phyloP scores from a whole-genome alignment of 805 yeast species.

The Kodamaea jinghongensis region DNA sequence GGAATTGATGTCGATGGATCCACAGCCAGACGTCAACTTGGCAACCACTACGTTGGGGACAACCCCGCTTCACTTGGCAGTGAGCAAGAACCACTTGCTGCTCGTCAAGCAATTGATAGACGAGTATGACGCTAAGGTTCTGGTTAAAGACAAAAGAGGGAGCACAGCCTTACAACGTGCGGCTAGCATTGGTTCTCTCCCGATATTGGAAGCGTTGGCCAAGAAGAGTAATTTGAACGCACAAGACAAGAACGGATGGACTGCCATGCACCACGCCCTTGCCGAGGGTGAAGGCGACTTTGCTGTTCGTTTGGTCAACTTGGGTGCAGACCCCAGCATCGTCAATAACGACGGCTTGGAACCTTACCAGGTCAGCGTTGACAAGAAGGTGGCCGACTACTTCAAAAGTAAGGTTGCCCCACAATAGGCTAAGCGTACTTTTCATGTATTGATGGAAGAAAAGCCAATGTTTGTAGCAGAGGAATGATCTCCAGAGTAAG shows the following conservation, averaged over 20 bases:
- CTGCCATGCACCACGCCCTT: conserved; percentile 83
- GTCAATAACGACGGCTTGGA: conserved; percentile 51
- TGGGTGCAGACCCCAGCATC: conserved; percentile 62
- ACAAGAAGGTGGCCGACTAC: conserved; percentile 28
- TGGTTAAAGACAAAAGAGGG: conserved; percentile 64
- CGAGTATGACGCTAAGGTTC: conserved; percentile 56
- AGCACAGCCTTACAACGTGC: conserved; percentile 80
- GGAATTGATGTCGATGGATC: conserved; percentile 41
- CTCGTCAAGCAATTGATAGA: conserved; percentile 53
- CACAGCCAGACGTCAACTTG: conserved; percentile 57
- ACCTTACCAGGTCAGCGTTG: conserved; percentile 35
- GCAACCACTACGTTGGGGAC: conserved; percentile 65
- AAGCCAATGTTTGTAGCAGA: too few species aligned
- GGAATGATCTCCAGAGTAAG: too few species aligned
- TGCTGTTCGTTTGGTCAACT: conserved; percentile 56
- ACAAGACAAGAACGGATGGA: conserved; percentile 73
- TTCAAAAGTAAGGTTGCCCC: conserved; percentile 6
- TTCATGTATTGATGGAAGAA: too few species aligned
- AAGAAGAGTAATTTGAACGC: conserved; percentile 61
- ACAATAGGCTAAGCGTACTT: conserved; percentile 2
- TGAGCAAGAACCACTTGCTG: conserved; percentile 59
- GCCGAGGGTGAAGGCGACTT: conserved; percentile 88
- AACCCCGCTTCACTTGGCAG: conserved; percentile 74
- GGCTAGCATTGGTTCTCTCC: conserved; percentile 67
- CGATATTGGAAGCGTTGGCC: conserved; percentile 53